Evolutionary conservation across 1,139 yeast genomes (phyloP), one percentile per base, ranked within the genome.

Genomic region (Pichia sp.): DNA sequence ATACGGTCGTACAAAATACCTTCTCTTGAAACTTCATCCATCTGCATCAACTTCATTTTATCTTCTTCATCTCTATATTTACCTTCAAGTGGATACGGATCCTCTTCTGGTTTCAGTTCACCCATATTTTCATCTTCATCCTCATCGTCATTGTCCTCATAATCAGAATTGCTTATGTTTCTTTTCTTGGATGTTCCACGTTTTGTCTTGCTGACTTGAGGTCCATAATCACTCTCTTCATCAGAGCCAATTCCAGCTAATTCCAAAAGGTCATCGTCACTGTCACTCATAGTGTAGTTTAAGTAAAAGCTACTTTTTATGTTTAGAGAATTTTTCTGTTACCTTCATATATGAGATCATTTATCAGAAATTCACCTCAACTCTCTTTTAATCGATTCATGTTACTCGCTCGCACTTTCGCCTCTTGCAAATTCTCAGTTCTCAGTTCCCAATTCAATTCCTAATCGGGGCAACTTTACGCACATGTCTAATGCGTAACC

Each of bases 21-120:
- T 69, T 92, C 98, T 59, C 97, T 81, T 58, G 85, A 85, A 62
- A 92, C 78, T 70, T 94, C 98, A 49, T 92, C 95, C 80, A 92
- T 74, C 1, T 74, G 72, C 58, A 82, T 80, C 53, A 92, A 69
- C 42, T 60, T 61, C 6, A 69, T 80, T 49, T 87, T 74, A 64
- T 94, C 99, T 8, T 70, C 73, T 48, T 82, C 96, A 63, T 89
- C 85, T 58, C 80, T 85, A 68, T 82, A 92, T 59, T 87, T 87
- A 16, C 96, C 96, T 61, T 89, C 97, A 47, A 92, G 67, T 2
- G 98, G 98, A 62, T 90, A 92, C 7, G 97, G 98, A 55, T 74
- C 76, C 33, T 67, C 62, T 30, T 68, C 76, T 2, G 65, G 73
- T 3, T 65, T 72, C 4, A 64, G 73, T 10, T 69, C 72, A 9